Base-by-base conservation (phyloP, 2,329 filamentous ascomycete genomes). In the Colletotrichum eleusines region DNA sequence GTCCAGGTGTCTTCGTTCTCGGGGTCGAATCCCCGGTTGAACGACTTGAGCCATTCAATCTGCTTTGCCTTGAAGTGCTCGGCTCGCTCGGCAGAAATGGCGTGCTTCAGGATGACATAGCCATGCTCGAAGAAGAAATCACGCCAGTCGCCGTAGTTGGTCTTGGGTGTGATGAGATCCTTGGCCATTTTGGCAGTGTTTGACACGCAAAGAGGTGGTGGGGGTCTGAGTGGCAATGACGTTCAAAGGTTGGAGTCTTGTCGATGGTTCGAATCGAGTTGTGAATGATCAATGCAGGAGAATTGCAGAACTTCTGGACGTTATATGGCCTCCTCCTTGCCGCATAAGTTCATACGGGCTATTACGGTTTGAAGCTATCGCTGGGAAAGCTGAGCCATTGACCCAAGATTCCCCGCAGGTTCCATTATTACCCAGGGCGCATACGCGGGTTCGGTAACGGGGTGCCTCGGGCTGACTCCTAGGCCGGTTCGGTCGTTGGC, bases 41-140 rank as follows among this genome's bases (percentile, higher is more conserved):
- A 85, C 8, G 79, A 80, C 61, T 81, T 77, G 16, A 84, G 77
- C 82, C 83, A 85, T 59, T 82, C 75, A n/a, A 82, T 75, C 70
- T 80, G 77, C 73, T 82, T 82, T 31, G 81, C 72, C 60, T 75
- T 75, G 73, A 84, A 84, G 65, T 81, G 79, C 48, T 81, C 71
- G 20, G 82, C 82, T 2, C 76, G 74, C 72, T 83, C 82, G 2
- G 73, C 73, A 33, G 75, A 74, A 66, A 85, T 79, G 44, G 78
- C 81, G 55, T 76, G 75, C 72, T 83, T 84, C 71, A 85, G 76
- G n/a, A 85, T 74, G 11, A 79, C 79, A 69, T 76, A 84, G 40
- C 82, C 83, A 65, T 83, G 75, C 48, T 77, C 75, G 73, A 80
- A 77, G 67, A 84, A 81, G 44, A 84, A 81, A 65, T 83, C 82